Conservation (phyloP, 768 basidiomycete species). For the Asterophora lycoperdoides region DNA sequence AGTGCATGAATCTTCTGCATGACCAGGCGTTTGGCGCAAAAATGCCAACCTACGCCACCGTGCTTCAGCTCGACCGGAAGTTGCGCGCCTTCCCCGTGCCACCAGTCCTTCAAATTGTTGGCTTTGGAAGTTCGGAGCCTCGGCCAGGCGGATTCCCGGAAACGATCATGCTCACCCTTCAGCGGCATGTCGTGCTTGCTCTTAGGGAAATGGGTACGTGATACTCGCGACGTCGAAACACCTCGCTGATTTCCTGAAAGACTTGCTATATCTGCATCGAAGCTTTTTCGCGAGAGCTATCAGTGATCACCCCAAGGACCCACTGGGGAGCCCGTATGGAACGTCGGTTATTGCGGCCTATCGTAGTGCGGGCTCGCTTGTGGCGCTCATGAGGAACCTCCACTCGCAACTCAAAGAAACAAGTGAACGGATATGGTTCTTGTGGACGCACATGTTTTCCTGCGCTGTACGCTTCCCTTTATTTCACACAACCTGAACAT, state of each 20-base stretch:
- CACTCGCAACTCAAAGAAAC: conserved; percentile 60
- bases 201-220: conserved; percentile 66
- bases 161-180: conserved; percentile 51
- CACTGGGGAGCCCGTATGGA: conserved; percentile 67
- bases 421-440: conserved; percentile 62
- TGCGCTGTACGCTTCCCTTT: conserved; percentile 47
- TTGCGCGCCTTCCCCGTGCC: conserved; percentile 67
- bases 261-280: conserved; percentile 66
- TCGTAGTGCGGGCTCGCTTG: conserved; percentile 65
- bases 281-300: conserved; percentile 73
- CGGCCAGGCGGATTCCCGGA: conserved; percentile 43
- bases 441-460: conserved; percentile 62
- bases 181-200: conserved; percentile 64
- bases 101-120: conserved; percentile 60
- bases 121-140: conserved; percentile 55
- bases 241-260: conserved; percentile 19
- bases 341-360: conserved; percentile 73
- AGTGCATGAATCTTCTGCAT: conserved; percentile 65
- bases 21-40: conserved; percentile 72
- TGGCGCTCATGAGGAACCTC: conserved; percentile 66
- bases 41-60: conserved; percentile 61
- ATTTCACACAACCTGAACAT: conserved; percentile 2
- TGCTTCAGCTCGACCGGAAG: conserved; percentile 64
- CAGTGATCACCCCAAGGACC: conserved; percentile 70
- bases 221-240: not conserved